phyloP scores from a whole-genome alignment of 192 early-diverging fungal species.

The Allomyces macrogynus region DNA sequence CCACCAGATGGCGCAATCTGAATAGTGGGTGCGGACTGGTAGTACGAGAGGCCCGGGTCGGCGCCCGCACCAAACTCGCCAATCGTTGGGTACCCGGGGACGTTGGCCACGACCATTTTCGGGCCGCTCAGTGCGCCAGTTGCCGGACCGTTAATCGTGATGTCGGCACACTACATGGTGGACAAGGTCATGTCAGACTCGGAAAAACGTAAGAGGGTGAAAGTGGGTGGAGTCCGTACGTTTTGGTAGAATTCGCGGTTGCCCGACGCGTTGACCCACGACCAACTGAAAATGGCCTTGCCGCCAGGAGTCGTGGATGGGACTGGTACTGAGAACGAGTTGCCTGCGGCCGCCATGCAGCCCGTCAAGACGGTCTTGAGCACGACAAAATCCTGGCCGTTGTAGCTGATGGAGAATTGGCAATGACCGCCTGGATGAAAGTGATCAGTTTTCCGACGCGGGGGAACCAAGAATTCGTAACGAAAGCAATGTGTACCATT shows the following conservation, averaged over 20 bases:
- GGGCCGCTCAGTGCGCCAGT: conserved; percentile 5
- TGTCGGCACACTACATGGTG: conserved; percentile 39
- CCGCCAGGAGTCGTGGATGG: conserved; percentile 31
- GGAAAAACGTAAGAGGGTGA: too few relatives aligned
- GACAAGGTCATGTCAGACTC: too few relatives aligned
- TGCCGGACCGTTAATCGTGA: conserved; percentile 23
- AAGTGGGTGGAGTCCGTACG: too few relatives aligned
- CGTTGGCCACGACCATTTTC: conserved; percentile 4
- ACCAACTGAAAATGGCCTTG: conserved; percentile 32
- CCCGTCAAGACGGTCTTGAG: conserved; percentile 24
- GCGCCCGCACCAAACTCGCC: conserved; percentile 2
- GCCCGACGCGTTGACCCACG: conserved; percentile 41
- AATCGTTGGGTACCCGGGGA: conserved; percentile 1
- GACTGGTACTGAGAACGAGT: conserved; percentile 23
- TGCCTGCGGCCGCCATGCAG: conserved; percentile 19
- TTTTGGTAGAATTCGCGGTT: conserved; percentile 32
- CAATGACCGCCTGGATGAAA: conserved; percentile 46
- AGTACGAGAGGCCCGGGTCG: conserved; percentile 3
- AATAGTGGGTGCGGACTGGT: not conserved
- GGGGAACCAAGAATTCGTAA: too few relatives aligned
- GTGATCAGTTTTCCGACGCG: conserved; percentile 5
- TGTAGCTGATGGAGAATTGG: conserved; percentile 39
- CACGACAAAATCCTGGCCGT: conserved; percentile 38
- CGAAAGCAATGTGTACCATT: too few relatives aligned
- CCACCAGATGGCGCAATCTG: too few relatives aligned